Conservation (phyloP, 306 rosid species). For the Castanea crenata region DNA sequence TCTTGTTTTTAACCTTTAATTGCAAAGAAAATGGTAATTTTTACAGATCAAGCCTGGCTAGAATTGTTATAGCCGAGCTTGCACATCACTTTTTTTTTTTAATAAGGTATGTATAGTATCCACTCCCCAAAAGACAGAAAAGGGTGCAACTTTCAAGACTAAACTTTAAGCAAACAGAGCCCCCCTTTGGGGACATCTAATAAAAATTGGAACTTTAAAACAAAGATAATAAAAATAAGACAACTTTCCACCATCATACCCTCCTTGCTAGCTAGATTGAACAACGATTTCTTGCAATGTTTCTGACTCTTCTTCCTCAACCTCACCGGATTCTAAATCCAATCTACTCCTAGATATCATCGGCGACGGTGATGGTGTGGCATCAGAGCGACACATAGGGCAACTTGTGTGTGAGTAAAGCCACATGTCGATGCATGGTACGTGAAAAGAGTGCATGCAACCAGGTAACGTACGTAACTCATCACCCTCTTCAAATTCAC, state of each 20-base stretch:
- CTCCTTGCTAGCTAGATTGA: not conserved
- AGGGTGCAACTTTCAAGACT: not conserved
- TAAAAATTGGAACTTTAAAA: not conserved
- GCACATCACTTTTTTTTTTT: not conserved
- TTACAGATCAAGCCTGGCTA: no score
- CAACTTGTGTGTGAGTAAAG: constrained; percentile 54
- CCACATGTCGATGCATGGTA: constrained; percentile 67
- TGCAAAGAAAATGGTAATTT: no score
- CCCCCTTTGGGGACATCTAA: no score
- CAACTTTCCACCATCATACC: not conserved
- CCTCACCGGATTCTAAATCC: not conserved
- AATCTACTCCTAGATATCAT: no score
- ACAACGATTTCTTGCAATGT: not conserved
- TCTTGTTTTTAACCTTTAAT: no score
- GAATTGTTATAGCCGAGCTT: no score
- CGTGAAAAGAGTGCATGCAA: constrained; percentile 66
- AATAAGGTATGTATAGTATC: not conserved
- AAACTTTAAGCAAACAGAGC: not conserved
- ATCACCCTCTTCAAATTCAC: constrained; percentile 66
- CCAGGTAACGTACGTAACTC: constrained; percentile 54
- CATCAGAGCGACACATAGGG: constrained; percentile 52
- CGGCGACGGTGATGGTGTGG: constrained; percentile 24
- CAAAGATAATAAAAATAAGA: not conserved
- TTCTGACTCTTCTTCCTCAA: not conserved
- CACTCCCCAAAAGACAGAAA: not conserved